Evolutionary conservation across 2,329 filamentous ascomycete species (phyloP).

Genomic region (Stachybotrys elegans): DNA sequence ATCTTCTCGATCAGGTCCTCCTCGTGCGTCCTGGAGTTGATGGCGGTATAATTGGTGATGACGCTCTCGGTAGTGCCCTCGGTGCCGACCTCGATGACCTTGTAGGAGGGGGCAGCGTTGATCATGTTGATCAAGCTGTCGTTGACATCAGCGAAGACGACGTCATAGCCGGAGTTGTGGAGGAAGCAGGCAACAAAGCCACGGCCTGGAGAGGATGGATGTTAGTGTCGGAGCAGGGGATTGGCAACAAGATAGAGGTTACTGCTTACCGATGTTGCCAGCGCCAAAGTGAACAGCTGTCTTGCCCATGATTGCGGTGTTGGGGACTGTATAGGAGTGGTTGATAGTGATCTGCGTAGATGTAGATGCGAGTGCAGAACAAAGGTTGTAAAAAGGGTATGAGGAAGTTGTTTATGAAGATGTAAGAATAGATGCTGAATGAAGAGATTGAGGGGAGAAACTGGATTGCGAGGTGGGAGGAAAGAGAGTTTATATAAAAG

Average conservation of each 20-base stretch:
- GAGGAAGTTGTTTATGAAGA: conserved; percentile 7
- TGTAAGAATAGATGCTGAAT: not conserved
- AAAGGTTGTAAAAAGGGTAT: conserved; percentile 5
- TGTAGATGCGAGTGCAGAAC: conserved; percentile 13
- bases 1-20: conserved; percentile 80
- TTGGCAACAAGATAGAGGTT: conserved; percentile 4
- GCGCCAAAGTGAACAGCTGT: conserved; percentile 83
- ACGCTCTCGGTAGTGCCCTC: conserved; percentile 75
- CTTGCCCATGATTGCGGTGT: conserved; percentile 41
- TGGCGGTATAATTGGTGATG: conserved; percentile 93
- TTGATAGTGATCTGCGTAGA: conserved; percentile 11
- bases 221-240: conserved; percentile 5
- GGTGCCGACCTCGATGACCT: conserved; percentile 85
- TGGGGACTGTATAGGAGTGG: conserved; percentile 8
- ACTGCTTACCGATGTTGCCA: conserved; percentile 67
- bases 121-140: conserved; percentile 75
- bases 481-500: conserved; percentile 5
- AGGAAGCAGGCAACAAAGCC: conserved; percentile 89
- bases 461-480: not conserved
- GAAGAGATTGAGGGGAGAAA: not conserved
- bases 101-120: conserved; percentile 72
- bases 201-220: conserved; percentile 41
- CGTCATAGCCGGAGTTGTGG: conserved; percentile 90
- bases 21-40: conserved; percentile 89
- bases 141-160: conserved; percentile 94